Evolutionary conservation across 352 stramenopile species (phyloP).

Genomic region (Pythium phragmiticola): DNA sequence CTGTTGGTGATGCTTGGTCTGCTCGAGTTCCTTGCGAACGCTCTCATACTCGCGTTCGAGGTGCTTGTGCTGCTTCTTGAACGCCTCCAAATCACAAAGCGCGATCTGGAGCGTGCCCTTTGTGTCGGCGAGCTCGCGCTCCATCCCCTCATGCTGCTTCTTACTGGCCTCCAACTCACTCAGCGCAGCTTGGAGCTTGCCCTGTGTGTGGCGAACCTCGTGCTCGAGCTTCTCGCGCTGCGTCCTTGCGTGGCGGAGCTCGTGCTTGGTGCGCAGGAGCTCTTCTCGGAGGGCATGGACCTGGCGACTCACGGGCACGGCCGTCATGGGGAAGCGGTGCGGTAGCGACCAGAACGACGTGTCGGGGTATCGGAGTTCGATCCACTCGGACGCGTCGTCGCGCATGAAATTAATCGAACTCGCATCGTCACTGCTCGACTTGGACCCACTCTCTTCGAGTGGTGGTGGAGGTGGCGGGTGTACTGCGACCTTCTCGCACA

Average conservation of each 20-base stretch:
- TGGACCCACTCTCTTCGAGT: background rate
- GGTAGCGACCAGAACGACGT: background rate
- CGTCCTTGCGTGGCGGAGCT: background rate
- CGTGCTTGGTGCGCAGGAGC: background rate
- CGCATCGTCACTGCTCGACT: background rate
- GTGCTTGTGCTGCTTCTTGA: constrained; percentile 8
- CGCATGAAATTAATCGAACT: constrained; percentile 10
- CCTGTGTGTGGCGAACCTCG: too few species aligned
- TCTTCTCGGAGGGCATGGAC: background rate
- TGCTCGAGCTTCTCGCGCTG: constrained; percentile 1
- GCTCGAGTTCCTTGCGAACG: constrained; percentile 1
- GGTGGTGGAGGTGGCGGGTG: background rate
- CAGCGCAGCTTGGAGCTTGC: too few species aligned
- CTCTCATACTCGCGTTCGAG: constrained; percentile 14
- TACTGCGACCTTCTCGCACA: background rate
- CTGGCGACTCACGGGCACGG: background rate
- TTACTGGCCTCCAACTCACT: too few species aligned
- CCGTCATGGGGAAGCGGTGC: background rate
- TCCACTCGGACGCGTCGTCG: background rate
- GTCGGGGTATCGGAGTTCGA: background rate
- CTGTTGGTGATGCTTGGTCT: background rate
- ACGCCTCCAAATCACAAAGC: constrained; percentile 1
- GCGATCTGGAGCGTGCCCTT: background rate
- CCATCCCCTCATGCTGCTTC: too few species aligned
- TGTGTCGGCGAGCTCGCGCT: too few species aligned